These are phyloP conservation scores for Teratosphaeria nubilosa DNA, from an alignment of 2,329 filamentous ascomycete genomes.

Conservation along the genomic window DNA sequence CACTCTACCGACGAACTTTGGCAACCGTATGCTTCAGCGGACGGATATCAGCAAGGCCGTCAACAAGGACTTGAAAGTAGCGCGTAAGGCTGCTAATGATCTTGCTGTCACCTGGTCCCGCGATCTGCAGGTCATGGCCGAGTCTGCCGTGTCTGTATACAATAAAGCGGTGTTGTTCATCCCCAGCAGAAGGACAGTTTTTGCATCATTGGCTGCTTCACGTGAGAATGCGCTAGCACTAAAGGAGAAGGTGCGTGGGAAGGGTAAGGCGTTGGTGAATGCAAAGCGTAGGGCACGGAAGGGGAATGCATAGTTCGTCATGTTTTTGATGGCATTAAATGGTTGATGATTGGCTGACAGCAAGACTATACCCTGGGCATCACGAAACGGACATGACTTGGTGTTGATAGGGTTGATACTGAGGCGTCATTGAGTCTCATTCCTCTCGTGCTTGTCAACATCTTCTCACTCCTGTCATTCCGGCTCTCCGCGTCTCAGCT, in stretches of 20 bases:
- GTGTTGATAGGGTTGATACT: not conserved
- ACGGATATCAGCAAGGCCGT: conserved; percentile 19
- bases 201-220: not conserved
- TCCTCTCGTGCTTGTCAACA: not conserved
- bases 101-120: conserved; percentile 8
- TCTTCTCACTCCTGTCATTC: not conserved
- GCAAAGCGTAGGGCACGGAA: not conserved
- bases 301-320: not conserved
- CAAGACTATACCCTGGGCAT: not conserved
- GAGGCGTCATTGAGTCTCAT: not conserved
- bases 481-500: too few species aligned
- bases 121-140: conserved; percentile 11
- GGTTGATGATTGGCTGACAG: not conserved
- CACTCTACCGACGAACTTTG: conserved; percentile 18
- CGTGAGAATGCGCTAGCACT: not conserved
- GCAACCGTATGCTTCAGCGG: conserved; percentile 13
- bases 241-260: not conserved
- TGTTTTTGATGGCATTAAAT: not conserved
- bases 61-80: conserved; percentile 17
- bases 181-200: not conserved
- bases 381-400: not conserved
- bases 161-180: not conserved
- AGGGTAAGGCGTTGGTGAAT: not conserved
- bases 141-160: not conserved
- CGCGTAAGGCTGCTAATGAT: conserved; percentile 5